Percentiles rank a stretch among this genome's conserved stretches.
Evolutionary conservation across 2,329 filamentous ascomycete genomes (phyloP).

Genomic region (Aspergillus novoparasiticus): DNA sequence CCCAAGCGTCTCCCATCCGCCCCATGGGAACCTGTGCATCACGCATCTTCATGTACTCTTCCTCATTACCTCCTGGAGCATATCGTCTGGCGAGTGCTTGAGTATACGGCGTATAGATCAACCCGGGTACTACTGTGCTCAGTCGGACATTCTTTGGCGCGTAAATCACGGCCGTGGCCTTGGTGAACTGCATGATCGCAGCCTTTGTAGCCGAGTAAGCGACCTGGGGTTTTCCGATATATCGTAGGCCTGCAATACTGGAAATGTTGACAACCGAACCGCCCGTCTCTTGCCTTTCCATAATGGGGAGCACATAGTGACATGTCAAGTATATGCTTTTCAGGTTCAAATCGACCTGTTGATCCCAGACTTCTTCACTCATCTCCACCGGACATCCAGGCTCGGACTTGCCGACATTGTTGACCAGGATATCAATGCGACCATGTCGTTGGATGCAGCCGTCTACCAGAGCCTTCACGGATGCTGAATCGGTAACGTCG

Average conservation of each 20-base stretch:
- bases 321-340: conserved; percentile 59
- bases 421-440: conserved; percentile 62
- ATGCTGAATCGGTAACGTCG: conserved; percentile 56
- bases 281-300: conserved; percentile 28
- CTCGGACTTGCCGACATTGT: conserved; percentile 62
- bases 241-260: conserved; percentile 56
- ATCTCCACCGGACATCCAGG: conserved; percentile 54
- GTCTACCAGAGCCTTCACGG: conserved; percentile 56
- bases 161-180: conserved; percentile 52
- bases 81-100: conserved; percentile 50
- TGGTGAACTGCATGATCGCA: conserved; percentile 55
- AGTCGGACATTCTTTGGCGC: conserved; percentile 42
- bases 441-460: conserved; percentile 56
- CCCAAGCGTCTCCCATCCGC: conserved; percentile 36
- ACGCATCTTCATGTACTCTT: conserved; percentile 34
- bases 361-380: conserved; percentile 54
- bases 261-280: conserved; percentile 53
- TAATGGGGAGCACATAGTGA: conserved; percentile 39
- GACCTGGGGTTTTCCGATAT: conserved; percentile 56
- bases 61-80: conserved; percentile 46
- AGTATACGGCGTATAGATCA: conserved; percentile 60
- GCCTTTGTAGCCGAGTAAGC: conserved; percentile 58
- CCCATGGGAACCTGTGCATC: conserved; percentile 33
- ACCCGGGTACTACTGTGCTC: conserved; percentile 59
- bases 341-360: conserved; percentile 58